Percentiles rank a stretch among this genome's conserved stretches.
phyloP scores from a whole-genome alignment of 495 filamentous ascomycete genomes.

The Aspergillus incahuasiensis region DNA sequence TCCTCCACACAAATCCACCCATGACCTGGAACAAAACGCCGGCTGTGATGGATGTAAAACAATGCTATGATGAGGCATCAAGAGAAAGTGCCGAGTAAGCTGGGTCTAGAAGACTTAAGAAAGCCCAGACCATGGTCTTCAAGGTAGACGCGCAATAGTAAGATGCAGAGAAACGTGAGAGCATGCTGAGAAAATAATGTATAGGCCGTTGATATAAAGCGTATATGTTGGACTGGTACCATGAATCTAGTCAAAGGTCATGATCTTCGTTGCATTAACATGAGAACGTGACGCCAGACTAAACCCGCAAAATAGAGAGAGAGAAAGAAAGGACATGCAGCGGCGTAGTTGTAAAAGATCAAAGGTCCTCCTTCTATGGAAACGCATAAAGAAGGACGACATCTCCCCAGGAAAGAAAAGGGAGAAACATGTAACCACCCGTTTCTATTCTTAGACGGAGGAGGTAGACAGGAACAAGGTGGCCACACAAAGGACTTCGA shows the following conservation, averaged over 20 bases:
- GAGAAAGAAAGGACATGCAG: constrained; percentile 20
- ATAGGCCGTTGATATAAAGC: constrained; percentile 13
- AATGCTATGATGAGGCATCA: background rate
- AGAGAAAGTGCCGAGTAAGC: background rate
- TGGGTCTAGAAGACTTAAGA: background rate
- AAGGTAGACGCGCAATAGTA: background rate
- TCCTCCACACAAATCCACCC: background rate
- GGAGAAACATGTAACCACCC: constrained; percentile 33
- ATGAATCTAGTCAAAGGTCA: constrained; percentile 27
- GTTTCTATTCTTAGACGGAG: constrained; percentile 12
- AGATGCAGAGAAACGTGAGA: constrained; percentile 4
- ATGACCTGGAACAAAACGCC: background rate
- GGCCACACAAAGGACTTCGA: constrained; percentile 5
- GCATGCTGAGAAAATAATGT: background rate
- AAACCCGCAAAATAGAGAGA: constrained; percentile 22
- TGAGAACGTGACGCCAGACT: constrained; percentile 35
- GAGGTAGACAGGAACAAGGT: constrained; percentile 18
- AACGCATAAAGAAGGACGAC: constrained; percentile 23
- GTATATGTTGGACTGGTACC: constrained; percentile 16
- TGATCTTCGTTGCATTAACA: constrained; percentile 47
- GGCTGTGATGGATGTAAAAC: background rate
- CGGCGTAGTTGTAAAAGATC: constrained; percentile 23
- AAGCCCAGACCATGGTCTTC: background rate
- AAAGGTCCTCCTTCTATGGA: constrained; percentile 31
- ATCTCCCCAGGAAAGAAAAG: constrained; percentile 17